A percentile compares a stretch with the other conserved stretches of the same genome.
Evolutionary conservation across 495 filamentous ascomycete genomes (phyloP).

Genomic region (Pyrenula massariospora): DNA sequence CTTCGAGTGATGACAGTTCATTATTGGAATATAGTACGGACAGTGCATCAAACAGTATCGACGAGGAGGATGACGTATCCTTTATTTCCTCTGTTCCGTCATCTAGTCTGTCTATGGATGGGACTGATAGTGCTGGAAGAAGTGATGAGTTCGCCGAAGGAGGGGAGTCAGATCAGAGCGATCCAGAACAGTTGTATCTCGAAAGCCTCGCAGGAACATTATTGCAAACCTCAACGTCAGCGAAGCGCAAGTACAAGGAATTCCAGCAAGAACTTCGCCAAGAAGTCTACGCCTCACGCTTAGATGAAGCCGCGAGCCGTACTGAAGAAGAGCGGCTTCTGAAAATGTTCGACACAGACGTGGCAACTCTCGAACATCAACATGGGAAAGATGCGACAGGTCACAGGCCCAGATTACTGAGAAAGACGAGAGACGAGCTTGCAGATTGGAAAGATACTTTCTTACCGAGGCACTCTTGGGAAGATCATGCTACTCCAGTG

Average conservation of each 20-base stretch:
- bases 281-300: neutral
- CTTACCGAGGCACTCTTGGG: neutral
- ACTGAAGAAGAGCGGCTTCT: neutral
- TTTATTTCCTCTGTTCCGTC: neutral
- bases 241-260: neutral
- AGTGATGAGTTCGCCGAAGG: neutral
- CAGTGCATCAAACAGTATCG: neutral
- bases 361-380: neutral
- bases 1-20: neutral
- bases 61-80: neutral
- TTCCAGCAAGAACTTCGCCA: neutral
- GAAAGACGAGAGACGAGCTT: neutral
- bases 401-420: neutral
- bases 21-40: neutral
- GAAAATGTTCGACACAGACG: neutral
- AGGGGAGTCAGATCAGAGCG: neutral
- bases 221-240: neutral
- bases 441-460: neutral
- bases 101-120: neutral
- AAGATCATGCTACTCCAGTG: neutral
- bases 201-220: neutral
- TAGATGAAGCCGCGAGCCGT: neutral
- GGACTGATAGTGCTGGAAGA: neutral
- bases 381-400: neutral
- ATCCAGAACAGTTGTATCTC: neutral